Evolutionary conservation across 305 asterid genomes (phyloP), one percentile per base, ranked within the genome.

Genomic region (Caryopteris hybrid): DNA sequence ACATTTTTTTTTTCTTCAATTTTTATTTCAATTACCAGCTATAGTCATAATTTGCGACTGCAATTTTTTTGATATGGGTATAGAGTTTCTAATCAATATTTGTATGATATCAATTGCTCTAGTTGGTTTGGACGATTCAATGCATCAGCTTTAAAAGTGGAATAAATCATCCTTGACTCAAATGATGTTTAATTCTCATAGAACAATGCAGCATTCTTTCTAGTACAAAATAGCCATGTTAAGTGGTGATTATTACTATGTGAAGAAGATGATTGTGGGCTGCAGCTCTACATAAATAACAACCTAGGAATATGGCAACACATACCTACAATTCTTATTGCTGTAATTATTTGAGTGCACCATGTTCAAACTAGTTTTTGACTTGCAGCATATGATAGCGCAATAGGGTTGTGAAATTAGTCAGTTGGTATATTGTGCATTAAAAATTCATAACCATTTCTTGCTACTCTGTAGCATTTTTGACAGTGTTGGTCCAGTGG

Each of bases 401-500:
- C 46, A 18, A 47, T 21, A 33, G 46, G 66, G 51, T 54, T 65
- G 45, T 59, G 13, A 29, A 50, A 74, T 72, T 46, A 45, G n/a
- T 22, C 71, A 52, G 46, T 51, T 74, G 47, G 54, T 66, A 11
- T 13, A 11, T 60, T 66, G 38, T 60, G 56, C 48, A 51, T 65
- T 22, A 6, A 64, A 53, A 25, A 34, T 52, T n/a, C n/a, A 53
- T 53, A 73, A 68, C 70, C 41, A 50, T 46, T 57, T 68, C 47
- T 48, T 74, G 68, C 64, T 50, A 52, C 64, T 64, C 45, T 77
- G 80, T 70, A 91, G 99, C 99, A 70, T 85, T 94, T 71, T 76
- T 94, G 86, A 89, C 86, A 62, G 97, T 87, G 65, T 75, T 91
- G 78, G 92, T 85, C 71, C 93, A 77, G 70, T 86, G 96, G 82